These are phyloP conservation scores for Eucalyptus virginea DNA, from an alignment of 345 rosid species.

Conservation along the genomic window DNA sequence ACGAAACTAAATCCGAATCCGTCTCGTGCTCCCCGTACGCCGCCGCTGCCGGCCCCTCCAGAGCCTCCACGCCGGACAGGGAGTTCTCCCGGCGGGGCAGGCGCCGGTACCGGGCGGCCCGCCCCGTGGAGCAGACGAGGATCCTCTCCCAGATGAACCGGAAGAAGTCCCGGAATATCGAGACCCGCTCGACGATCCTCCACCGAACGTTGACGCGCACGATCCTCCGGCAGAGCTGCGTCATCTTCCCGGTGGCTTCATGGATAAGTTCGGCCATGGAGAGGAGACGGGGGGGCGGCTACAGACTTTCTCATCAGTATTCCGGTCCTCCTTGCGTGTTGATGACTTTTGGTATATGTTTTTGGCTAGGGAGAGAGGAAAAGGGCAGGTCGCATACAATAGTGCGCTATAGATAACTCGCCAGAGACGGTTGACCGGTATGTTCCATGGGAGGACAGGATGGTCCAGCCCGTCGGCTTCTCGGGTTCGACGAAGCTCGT, in stretches of 20 bases:
- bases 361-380: background rate
- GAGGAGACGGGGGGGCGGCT: background rate
- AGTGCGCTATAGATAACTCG: background rate
- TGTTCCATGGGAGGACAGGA: background rate
- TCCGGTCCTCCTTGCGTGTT: background rate
- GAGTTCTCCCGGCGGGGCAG: constrained; percentile 21
- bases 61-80: background rate
- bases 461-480: constrained; percentile 38
- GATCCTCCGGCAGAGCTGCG: constrained; percentile 36
- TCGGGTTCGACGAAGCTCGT: background rate
- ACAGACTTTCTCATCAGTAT: background rate
- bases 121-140: constrained; percentile 63
- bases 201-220: constrained; percentile 42
- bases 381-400: background rate
- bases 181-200: constrained; percentile 43
- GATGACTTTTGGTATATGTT: background rate
- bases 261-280: constrained; percentile 2
- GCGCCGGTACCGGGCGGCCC: constrained; percentile 30
- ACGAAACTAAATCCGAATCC: constrained; percentile 71
- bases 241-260: constrained; percentile 36
- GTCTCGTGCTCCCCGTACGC: constrained; percentile 17
- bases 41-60: background rate
- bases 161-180: constrained; percentile 51
- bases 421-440: constrained; percentile 36
- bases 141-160: constrained; percentile 69